Conservation (phyloP, 805 yeast genomes). For the Candida montana region DNA sequence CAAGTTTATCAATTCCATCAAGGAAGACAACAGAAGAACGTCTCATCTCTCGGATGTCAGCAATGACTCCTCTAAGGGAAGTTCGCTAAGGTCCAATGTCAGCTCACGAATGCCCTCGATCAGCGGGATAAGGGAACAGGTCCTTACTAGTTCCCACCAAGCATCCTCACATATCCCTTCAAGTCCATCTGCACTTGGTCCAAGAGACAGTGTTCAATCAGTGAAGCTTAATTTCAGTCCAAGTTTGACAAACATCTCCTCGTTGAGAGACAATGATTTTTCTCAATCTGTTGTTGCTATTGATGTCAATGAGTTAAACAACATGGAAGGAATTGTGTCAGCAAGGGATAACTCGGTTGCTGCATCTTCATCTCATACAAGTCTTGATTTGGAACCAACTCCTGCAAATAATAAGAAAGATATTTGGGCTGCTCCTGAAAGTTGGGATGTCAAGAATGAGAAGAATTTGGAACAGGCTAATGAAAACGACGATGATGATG, state of each 20-base stretch:
- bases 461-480: conserved; percentile 9
- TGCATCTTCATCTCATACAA: not conserved
- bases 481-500: conserved; percentile 27
- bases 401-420: conserved; percentile 9
- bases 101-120: conserved; percentile 13
- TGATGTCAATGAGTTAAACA: conserved; percentile 36
- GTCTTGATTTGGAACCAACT: not conserved
- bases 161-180: not conserved
- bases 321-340: conserved; percentile 46
- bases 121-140: not conserved
- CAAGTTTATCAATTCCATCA: conserved; percentile 23
- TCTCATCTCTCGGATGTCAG: not conserved
- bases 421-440: conserved; percentile 53
- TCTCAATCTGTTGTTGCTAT: conserved; percentile 35
- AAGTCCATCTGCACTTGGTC: not conserved
- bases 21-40: conserved; percentile 18
- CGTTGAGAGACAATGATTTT: conserved; percentile 4
- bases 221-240: conserved; percentile 1
- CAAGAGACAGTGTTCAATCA: conserved; percentile 1
- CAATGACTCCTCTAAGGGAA: conserved; percentile 4
- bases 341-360: not conserved
- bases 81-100: conserved; percentile 5
- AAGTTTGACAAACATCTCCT: conserved; percentile 6
- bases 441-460: conserved; percentile 50
- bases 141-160: not conserved